A percentile compares a stretch with the other conserved stretches of the same genome.
phyloP scores from a whole-genome alignment of 2,329 filamentous ascomycete genomes.

The Dactylellina drechsleri region DNA sequence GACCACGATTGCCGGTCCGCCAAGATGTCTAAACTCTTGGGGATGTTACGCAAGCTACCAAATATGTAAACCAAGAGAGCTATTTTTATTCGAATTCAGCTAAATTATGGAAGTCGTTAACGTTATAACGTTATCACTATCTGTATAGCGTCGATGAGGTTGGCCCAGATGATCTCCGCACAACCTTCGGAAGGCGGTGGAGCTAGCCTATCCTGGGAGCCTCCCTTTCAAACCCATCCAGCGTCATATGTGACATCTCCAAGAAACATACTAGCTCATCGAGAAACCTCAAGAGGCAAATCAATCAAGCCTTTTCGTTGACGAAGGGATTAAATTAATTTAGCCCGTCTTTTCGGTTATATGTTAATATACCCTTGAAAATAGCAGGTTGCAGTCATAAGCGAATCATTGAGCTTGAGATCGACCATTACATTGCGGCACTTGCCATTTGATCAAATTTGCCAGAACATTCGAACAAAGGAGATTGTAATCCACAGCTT shows the following conservation, averaged over 20 bases:
- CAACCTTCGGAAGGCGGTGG: constrained; percentile 25
- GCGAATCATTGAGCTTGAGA: not conserved
- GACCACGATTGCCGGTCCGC: not conserved
- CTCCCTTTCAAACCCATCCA: not conserved
- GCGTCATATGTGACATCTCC: constrained; percentile 50
- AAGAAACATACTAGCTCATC: constrained; percentile 14
- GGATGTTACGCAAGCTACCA: constrained; percentile 8
- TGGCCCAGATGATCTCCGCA: constrained; percentile 32
- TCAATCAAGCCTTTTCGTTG: not conserved
- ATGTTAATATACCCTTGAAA: constrained; percentile 2
- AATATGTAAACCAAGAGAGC: not conserved
- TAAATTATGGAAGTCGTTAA: not conserved
- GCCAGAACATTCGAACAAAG: not conserved
- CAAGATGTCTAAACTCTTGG: constrained; percentile 18
- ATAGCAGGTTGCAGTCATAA: not conserved
- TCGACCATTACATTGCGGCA: constrained; percentile 2
- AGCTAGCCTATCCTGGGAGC: constrained; percentile 19
- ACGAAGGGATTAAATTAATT: constrained; percentile 32
- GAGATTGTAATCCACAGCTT: constrained; percentile 10
- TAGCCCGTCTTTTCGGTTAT: constrained; percentile 1
- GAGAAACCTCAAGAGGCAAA: constrained; percentile 14
- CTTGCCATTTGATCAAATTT: not conserved
- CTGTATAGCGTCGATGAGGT: constrained; percentile 6
- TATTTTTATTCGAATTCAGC: constrained; percentile 44
- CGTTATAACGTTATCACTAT: no score